Percentiles rank a stretch among this genome's conserved stretches.
Evolutionary conservation across 345 rosid genomes (phyloP).

Genomic region (Heritiera fomes): DNA sequence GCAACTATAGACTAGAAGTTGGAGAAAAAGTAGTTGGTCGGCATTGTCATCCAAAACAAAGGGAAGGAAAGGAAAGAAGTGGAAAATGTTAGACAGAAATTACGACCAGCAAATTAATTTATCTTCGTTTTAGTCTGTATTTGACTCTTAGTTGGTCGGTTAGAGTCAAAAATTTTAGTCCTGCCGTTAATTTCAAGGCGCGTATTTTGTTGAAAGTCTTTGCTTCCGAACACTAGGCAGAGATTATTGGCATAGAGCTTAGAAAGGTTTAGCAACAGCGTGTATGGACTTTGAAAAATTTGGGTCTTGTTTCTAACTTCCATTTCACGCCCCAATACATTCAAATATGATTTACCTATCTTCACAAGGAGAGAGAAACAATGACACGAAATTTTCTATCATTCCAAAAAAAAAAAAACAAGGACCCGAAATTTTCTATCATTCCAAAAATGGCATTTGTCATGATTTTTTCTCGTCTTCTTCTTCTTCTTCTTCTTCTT

Average conservation of each 20-base stretch:
- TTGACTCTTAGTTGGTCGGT: background rate
- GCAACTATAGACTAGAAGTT: background rate
- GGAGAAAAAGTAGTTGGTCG: background rate
- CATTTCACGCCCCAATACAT: background rate
- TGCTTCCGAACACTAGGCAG: background rate
- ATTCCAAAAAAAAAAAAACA: background rate
- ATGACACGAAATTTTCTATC: background rate
- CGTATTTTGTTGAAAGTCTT: background rate
- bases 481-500: background rate
- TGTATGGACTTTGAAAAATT: background rate
- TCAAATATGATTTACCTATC: background rate
- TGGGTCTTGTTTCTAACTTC: background rate
- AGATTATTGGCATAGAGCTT: background rate
- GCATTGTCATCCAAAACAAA: no score
- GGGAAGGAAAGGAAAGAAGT: background rate
- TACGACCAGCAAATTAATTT: background rate
- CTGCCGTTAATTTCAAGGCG: background rate
- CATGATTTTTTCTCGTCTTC: background rate
- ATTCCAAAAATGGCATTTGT: background rate
- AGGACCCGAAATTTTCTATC: no score
- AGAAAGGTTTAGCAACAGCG: no score
- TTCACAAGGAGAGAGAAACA: background rate
- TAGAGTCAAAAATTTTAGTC: background rate
- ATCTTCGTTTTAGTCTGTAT: background rate
- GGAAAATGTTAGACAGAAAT: no score